phyloP scores from a whole-genome alignment of 2,329 filamentous ascomycete species.

The Truncatella angustata region DNA sequence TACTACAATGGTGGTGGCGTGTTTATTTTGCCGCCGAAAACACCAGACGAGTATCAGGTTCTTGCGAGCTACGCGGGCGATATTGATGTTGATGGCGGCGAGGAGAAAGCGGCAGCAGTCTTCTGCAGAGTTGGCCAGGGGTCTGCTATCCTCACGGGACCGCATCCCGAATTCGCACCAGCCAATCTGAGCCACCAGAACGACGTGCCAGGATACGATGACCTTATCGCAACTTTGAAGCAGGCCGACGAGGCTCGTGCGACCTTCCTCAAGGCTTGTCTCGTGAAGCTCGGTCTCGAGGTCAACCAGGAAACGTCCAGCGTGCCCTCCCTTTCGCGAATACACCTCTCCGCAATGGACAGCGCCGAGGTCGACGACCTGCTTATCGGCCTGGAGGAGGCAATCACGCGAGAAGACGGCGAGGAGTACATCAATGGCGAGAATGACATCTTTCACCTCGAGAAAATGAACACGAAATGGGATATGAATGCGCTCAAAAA shows the following conservation, averaged over 20 bases:
- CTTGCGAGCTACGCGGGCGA: slow-evolving; percentile 77
- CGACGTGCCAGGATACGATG: slow-evolving; percentile 65
- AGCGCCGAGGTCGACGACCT: slow-evolving; percentile 65
- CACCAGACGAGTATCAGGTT: slow-evolving; percentile 65
- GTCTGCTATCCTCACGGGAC: slow-evolving; percentile 75
- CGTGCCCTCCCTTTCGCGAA: slow-evolving; percentile 75
- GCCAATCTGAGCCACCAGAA: slow-evolving; percentile 71
- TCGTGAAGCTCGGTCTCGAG: slow-evolving; percentile 78
- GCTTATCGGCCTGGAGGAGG: slow-evolving; percentile 63
- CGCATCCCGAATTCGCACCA: slow-evolving; percentile 92
- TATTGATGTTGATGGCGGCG: slow-evolving; percentile 73
- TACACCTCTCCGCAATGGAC: slow-evolving; percentile 75
- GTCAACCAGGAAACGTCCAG: slow-evolving; percentile 67
- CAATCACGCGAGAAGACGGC: slow-evolving; percentile 63
- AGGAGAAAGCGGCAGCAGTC: slow-evolving; percentile 74
- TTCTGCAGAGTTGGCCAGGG: slow-evolving; percentile 83
- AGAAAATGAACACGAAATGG: slow-evolving; percentile 63
- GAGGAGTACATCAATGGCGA: slow-evolving; percentile 76
- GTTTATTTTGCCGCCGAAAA: slow-evolving; percentile 72
- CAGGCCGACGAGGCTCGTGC: slow-evolving; percentile 69
- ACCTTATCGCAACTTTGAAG: slow-evolving; percentile 65
- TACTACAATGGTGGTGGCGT: slow-evolving; percentile 97
- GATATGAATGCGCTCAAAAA: slow-evolving; percentile 53
- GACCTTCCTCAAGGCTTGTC: slow-evolving; percentile 74
- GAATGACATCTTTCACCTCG: slow-evolving; percentile 78